Base-by-base conservation (phyloP, 1,284 basidiomycete species). In the Trametes versicolor region DNA sequence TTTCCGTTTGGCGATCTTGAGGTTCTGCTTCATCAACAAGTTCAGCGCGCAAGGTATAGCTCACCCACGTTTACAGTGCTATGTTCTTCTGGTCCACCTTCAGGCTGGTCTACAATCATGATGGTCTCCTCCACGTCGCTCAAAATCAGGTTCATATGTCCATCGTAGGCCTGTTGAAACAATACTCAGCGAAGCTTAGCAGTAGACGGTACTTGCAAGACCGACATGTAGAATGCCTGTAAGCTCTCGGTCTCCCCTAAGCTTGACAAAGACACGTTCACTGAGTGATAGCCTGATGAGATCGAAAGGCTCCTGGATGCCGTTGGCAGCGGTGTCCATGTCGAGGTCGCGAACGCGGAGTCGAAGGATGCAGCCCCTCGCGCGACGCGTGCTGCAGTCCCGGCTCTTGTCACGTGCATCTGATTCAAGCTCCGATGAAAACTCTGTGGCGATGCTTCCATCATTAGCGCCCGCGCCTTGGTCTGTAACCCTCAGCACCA, bases 141-240 rank as follows among this genome's bases (percentile, higher is more conserved):
- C 69, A 99, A 85, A 67, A 99, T 98, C 73, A 99, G 84, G 79
- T 99, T 99, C 97, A 99, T 99, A 80, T 99, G 98, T 27, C 97
- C 97, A 81, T 99, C 98, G 77, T 99, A 99, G 21, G 98, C 97
- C 97, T 98, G 71, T 25, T 21, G 71, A 67, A 70, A 56, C 69
- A 50, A 34, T 13, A 36, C 29, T 29, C 9, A 63, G 41, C 54
- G 48, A 51, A 10, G 49, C 66, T 32, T 59, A 53, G 60, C 32
- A 32, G 32, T 34, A 25, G 36, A 53, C 41, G 56, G 21, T 12
- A 4, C 12, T 2, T 19, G 25, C 21, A n/a, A 27, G 47, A 78
- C 93, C 61, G 75, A 97, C 96, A 81, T 99, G 98, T 60, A 99
- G 83, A 62, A 98, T 90, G 19, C 98, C 98, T 9, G 92, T 90